phyloP scores from a whole-genome alignment of 2,329 filamentous ascomycete genomes.

The Byssochlamys sp. region DNA sequence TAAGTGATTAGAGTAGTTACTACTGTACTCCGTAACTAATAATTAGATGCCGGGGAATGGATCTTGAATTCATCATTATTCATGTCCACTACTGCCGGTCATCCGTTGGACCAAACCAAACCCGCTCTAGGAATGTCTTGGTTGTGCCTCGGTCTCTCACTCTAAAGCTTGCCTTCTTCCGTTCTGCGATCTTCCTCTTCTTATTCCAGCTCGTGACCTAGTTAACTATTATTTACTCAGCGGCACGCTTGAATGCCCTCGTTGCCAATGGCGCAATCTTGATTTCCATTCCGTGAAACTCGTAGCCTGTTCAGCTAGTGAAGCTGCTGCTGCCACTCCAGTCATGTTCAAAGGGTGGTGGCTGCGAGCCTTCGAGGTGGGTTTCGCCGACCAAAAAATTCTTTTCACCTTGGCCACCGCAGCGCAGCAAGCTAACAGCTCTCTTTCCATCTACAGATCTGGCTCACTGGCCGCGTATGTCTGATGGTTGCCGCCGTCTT shows the following conservation, averaged over 20 bases:
- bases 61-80: neutral
- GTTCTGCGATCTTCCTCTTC: neutral
- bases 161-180: neutral
- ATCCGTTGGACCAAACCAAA: neutral
- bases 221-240: neutral
- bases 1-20: too few relatives aligned
- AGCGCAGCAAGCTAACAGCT: constrained; percentile 6
- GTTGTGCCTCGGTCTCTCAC: neutral
- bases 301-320: neutral
- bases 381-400: constrained; percentile 7
- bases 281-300: constrained; percentile 1
- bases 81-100: neutral
- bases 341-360: constrained; percentile 9
- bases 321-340: constrained; percentile 2
- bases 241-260: neutral
- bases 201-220: neutral
- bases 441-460: constrained; percentile 18
- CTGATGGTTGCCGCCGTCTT: constrained; percentile 4
- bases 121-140: neutral
- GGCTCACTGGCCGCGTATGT: constrained; percentile 30
- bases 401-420: constrained; percentile 1
- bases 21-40: neutral
- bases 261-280: neutral
- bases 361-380: constrained; percentile 27
- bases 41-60: neutral